Percentiles rank a stretch among this genome's conserved stretches.
Evolutionary conservation across 2,329 filamentous ascomycete species (phyloP).

Genomic region (Fusarium fujikuroi): DNA sequence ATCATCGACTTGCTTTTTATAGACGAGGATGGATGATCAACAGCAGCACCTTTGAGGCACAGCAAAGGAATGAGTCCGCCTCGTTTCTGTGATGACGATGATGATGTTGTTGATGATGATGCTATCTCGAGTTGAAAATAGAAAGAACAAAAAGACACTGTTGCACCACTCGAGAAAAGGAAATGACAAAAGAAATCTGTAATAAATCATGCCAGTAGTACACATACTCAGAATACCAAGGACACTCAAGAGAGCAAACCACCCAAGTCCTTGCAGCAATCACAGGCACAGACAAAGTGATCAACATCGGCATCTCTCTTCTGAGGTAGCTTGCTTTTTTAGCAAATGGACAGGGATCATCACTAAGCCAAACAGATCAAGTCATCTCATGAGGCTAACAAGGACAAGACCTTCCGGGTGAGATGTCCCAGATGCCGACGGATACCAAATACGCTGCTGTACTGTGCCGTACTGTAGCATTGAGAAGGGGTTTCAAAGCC

Average conservation of each 20-base stretch:
- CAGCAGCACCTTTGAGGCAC: constrained; percentile 15
- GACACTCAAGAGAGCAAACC: not conserved
- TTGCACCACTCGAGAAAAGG: not conserved
- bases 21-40: constrained; percentile 5
- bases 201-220: not conserved
- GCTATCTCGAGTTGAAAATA: not conserved
- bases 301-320: constrained; percentile 1
- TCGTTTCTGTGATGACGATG: not conserved
- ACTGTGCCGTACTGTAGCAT: constrained; percentile 5
- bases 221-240: not conserved
- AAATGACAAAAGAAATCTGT: not conserved
- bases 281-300: constrained; percentile 2
- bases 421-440: constrained; percentile 9
- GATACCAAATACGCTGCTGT: not conserved
- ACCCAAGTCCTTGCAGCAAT: constrained; percentile 4
- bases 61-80: not conserved
- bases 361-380: not conserved
- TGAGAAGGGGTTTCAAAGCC: not conserved
- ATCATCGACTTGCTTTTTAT: constrained; percentile 11
- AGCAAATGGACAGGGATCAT: constrained; percentile 9
- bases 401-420: not conserved
- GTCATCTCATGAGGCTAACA: not conserved
- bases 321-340: constrained; percentile 18
- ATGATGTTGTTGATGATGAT: not conserved
- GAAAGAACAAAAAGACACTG: not conserved